Evolutionary conservation across 495 filamentous ascomycete species (phyloP).

Genomic region (Podospora tetraspora): DNA sequence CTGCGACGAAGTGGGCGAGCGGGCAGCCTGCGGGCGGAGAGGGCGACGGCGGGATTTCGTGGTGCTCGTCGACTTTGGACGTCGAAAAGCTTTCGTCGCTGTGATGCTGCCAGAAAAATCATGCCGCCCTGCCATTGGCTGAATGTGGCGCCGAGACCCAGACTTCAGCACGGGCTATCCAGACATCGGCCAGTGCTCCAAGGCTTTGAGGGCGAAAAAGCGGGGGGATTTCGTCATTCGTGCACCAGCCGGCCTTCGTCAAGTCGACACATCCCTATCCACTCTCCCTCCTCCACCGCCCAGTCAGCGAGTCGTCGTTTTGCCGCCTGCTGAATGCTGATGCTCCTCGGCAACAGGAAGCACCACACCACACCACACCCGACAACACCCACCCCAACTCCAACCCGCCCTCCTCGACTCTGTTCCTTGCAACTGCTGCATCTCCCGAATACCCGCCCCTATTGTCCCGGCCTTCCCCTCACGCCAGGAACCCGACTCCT

Average conservation of each 20-base stretch:
- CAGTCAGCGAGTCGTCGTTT: constrained; percentile 7
- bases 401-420: neutral
- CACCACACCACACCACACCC: neutral
- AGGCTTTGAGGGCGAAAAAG: neutral
- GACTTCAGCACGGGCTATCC: constrained; percentile 1
- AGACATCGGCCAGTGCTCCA: neutral
- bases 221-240: constrained; percentile 22
- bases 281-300: constrained; percentile 12
- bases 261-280: neutral
- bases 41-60: neutral
- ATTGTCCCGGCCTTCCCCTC: constrained; percentile 21
- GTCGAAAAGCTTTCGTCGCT: neutral
- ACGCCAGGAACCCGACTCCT: constrained; percentile 10
- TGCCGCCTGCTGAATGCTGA: constrained; percentile 15
- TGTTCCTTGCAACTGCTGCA: neutral
- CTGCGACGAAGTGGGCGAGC: neutral
- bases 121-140: constrained; percentile 1
- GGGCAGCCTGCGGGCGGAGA: neutral
- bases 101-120: constrained; percentile 3
- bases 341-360: neutral
- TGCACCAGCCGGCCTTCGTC: neutral
- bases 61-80: neutral
- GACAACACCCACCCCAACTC: neutral
- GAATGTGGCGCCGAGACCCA: neutral
- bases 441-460: neutral